These are phyloP conservation scores for Gossypioides kirkii DNA, from an alignment of 345 rosid species.

Conservation along the genomic window DNA sequence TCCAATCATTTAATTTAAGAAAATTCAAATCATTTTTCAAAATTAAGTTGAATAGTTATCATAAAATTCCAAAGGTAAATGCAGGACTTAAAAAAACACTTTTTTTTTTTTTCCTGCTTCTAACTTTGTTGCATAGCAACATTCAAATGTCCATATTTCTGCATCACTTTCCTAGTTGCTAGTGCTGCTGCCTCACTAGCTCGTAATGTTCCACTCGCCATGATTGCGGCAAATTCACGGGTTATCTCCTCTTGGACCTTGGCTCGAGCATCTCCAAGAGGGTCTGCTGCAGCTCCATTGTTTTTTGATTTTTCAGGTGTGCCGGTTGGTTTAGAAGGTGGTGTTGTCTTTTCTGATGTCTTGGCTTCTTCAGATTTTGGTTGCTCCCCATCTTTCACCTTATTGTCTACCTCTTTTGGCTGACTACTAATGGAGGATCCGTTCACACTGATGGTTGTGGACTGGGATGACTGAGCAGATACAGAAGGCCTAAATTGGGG, in stretches of 20 bases:
- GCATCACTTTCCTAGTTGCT: slow-evolving; percentile 84
- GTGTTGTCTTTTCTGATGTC: slow-evolving; percentile 8
- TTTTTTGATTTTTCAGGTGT: slow-evolving; percentile 19
- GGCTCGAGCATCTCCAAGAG: slow-evolving; percentile 65
- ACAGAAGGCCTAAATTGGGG: slow-evolving; percentile 71
- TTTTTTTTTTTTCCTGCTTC: not conserved
- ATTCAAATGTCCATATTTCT: slow-evolving; percentile 61
- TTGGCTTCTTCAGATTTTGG: slow-evolving; percentile 20
- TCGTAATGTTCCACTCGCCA: slow-evolving; percentile 76
- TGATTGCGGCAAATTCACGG: slow-evolving; percentile 65
- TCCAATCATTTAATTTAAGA: not conserved
- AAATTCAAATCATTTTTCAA: not conserved
- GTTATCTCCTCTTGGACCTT: slow-evolving; percentile 87
- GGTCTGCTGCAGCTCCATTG: slow-evolving; percentile 35
- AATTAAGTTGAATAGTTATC: not conserved
- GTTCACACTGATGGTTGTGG: slow-evolving; percentile 17
- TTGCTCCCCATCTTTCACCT: slow-evolving; percentile 19
- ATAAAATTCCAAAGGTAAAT: not conserved
- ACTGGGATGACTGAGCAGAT: slow-evolving; percentile 20
- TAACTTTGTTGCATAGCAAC: slow-evolving; percentile 35
- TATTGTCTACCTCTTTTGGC: not conserved
- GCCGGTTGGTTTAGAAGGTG: slow-evolving; percentile 32
- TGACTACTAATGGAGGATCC: slow-evolving; percentile 18
- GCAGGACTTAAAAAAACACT: not conserved
- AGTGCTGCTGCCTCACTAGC: slow-evolving; percentile 94